Percentiles rank a stretch among this genome's conserved stretches.
Evolutionary conservation across 257 asterid species (phyloP).

Genomic region (Avicennia marina): DNA sequence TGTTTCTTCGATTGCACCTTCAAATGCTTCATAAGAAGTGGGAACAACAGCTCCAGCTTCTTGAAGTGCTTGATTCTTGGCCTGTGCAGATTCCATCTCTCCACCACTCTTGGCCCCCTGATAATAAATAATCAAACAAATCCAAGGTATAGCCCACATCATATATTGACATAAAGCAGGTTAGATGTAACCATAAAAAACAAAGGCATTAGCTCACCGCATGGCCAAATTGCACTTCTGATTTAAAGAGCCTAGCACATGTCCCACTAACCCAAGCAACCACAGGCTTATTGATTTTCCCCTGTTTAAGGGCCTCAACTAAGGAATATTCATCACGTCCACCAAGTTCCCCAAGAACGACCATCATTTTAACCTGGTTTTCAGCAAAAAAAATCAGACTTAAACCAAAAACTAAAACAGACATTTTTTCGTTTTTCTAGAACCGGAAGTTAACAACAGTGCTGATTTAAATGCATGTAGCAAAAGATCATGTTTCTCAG

Average conservation of each 20-base stretch:
- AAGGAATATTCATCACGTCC: constrained; percentile 98
- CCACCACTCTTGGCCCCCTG: constrained; percentile 99
- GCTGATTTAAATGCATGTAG: constrained; percentile 11
- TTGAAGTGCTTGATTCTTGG: constrained; percentile 87
- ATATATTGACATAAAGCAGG: background rate
- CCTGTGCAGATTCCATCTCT: constrained; percentile 99
- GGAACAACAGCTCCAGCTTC: constrained; percentile 98
- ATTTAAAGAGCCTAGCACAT: constrained; percentile 92
- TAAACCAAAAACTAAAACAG: constrained; percentile 12
- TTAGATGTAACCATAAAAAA: background rate
- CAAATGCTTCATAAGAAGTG: constrained; percentile 94
- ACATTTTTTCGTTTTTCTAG: too few species aligned
- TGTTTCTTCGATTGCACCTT: constrained; percentile 74
- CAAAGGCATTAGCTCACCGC: constrained; percentile 61
- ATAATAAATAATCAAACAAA: constrained; percentile 13
- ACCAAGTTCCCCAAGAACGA: constrained; percentile 99
- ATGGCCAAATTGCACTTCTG: constrained; percentile 99
- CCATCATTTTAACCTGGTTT: constrained; percentile 79
- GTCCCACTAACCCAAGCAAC: constrained; percentile 99
- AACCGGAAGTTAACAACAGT: constrained; percentile 4
- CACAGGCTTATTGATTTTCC: constrained; percentile 88
- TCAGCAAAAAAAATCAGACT: constrained; percentile 14
- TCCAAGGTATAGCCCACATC: constrained; percentile 13
- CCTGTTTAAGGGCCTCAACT: constrained; percentile 95
- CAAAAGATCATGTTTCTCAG: background rate